Base-by-base conservation (phyloP, 2,329 filamentous ascomycete genomes). In the Verticillium isaacii region DNA sequence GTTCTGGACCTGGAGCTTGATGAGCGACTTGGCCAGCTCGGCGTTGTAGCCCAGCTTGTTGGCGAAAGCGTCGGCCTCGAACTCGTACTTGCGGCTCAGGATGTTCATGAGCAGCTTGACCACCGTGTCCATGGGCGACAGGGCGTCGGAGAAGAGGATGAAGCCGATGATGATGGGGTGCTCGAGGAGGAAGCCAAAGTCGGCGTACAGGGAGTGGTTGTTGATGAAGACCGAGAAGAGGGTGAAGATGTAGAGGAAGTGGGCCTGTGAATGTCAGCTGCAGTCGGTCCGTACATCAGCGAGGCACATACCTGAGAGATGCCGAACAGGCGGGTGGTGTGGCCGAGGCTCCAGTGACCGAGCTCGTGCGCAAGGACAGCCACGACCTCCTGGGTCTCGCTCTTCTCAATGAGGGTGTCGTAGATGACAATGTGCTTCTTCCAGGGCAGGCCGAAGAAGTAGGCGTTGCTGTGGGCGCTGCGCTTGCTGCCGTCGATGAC, bases 361-460 rank as follows among this genome's bases (percentile, higher is more conserved):
- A 99, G 85, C 78, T 99, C 95, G 74, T 99, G 95, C 39, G 92
- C 93, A 60, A 99, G 82, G 60, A 99, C 93, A 67, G 95, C 94
- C 63, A 97, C 92, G 50, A 99, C 93, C 77, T 99, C 95, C 72
- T 95, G 85, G 4, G 91, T 88, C 65, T 93, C 87, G 74, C 90
- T 95, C 85, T 98, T 97, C 78, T 97, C 94, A 65, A 99, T 93
- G 66, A 99, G 80, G 5, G 96, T 99, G 74, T 99, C 95, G 75
- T 97, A 99, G 73, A 99, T 96, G 71, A 99, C 95, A 80, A 99
- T 99, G 81, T 98, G 96, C 85, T 98, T 98, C 85, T 97, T 97
- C 93, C 94, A 99, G 52, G 95, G 95, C 61, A 99, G 85, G 64
- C 95, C 95, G 70, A 96, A 97, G 80, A 99, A 99, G 78, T 96